phyloP scores from a whole-genome alignment of 2,329 filamentous ascomycete genomes.

The Verticillium zaregamsianum region DNA sequence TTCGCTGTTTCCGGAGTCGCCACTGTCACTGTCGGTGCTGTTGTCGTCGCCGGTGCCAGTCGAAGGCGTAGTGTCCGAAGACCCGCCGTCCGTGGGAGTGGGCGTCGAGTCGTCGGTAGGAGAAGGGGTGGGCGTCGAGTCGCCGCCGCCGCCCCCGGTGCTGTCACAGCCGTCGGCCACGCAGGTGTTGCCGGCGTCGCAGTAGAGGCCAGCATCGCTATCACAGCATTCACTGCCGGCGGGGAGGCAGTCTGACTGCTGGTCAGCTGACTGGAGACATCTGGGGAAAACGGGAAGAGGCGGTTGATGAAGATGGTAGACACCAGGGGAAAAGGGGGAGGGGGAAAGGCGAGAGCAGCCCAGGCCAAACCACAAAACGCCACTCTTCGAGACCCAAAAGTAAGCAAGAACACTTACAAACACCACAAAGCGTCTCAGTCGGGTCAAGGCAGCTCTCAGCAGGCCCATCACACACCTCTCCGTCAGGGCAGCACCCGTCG shows the following conservation, averaged over 20 bases:
- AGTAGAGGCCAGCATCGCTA: background rate
- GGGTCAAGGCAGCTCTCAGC: background rate
- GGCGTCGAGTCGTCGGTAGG: background rate
- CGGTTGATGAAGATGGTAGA: background rate
- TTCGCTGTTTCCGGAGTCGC: background rate
- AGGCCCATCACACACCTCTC: background rate
- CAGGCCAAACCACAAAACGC: background rate
- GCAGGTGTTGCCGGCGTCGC: background rate
- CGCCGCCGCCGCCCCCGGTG: background rate
- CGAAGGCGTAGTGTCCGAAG: background rate
- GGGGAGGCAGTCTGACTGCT: background rate
- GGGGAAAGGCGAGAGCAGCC: background rate
- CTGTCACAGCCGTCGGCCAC: background rate
- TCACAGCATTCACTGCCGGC: background rate
- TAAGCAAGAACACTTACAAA: background rate
- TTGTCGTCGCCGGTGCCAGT: background rate
- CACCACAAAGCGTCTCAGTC: background rate
- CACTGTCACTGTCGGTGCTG: background rate
- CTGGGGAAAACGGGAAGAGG: background rate
- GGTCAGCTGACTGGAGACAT: background rate
- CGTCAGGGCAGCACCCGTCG: background rate
- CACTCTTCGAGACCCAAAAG: background rate
- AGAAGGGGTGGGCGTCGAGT: background rate
- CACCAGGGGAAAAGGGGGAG: background rate
- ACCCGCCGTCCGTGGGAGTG: background rate